Conservation (phyloP, 148 eudicot genomes). For the Salicornia ramosissima region DNA sequence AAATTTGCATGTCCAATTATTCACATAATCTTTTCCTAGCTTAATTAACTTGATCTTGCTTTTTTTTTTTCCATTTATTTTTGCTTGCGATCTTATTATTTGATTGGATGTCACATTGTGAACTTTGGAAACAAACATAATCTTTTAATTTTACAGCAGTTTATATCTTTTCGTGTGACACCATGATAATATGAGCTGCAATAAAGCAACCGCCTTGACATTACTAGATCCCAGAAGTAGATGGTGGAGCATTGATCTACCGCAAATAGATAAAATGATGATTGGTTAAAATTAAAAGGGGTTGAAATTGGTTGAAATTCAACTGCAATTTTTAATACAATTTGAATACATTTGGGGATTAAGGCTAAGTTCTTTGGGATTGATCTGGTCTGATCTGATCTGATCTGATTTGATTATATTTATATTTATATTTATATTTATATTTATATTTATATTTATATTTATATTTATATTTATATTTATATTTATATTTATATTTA, state of each 20-base stretch:
- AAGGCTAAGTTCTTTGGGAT: too few relatives aligned
- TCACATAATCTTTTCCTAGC: conserved; percentile 5
- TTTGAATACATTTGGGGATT: too few relatives aligned
- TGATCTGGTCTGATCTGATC: too few relatives aligned
- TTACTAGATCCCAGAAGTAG: background rate
- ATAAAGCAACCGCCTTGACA: background rate
- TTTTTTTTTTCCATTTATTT: background rate
- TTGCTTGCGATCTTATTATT: conserved; percentile 2
- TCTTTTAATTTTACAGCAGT: background rate
- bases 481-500: too few relatives aligned
- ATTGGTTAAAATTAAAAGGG: too few relatives aligned
- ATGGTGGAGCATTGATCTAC: conserved; percentile 6
- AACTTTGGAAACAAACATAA: background rate
- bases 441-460: too few relatives aligned
- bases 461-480: too few relatives aligned
- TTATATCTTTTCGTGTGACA: background rate
- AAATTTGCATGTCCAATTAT: background rate
- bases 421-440: too few relatives aligned
- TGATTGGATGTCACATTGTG: background rate
- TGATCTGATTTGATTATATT: too few relatives aligned
- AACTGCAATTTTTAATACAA: too few relatives aligned
- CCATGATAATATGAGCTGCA: background rate
- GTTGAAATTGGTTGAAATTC: too few relatives aligned
- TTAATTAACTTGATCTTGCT: background rate
- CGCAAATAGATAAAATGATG: too few relatives aligned